Conservation (phyloP, 768 basidiomycete genomes). For the Hygrocybe punicea region DNA sequence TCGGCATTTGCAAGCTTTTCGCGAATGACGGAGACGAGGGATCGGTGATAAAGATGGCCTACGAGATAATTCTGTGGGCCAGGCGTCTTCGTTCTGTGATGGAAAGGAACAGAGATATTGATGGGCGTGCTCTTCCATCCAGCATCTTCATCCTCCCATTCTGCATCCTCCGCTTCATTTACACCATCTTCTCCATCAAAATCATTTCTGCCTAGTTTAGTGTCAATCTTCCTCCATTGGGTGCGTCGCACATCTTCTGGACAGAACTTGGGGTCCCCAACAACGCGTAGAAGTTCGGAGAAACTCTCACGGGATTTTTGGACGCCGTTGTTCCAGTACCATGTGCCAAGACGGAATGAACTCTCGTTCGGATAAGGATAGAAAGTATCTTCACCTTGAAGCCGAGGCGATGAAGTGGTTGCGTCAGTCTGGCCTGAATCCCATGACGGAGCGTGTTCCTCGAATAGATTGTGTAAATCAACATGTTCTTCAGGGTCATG, state of each 20-base stretch:
- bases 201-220: too few relatives aligned
- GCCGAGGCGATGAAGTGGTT: too few relatives aligned
- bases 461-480: background rate
- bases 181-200: too few relatives aligned
- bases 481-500: background rate
- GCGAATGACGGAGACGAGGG: slow-evolving; percentile 13
- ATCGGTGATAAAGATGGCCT: slow-evolving; percentile 10
- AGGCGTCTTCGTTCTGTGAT: background rate
- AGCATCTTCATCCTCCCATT: slow-evolving; percentile 11
- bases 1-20: slow-evolving; percentile 8
- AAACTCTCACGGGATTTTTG: background rate
- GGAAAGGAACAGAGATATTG: slow-evolving; percentile 10
- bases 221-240: slow-evolving; percentile 7
- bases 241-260: background rate
- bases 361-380: background rate
- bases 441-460: background rate
- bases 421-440: background rate
- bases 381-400: background rate
- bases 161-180: too few relatives aligned
- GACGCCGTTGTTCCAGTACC: background rate
- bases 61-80: slow-evolving; percentile 5
- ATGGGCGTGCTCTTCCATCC: too few relatives aligned
- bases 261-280: background rate
- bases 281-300: background rate
- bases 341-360: background rate